These are phyloP conservation scores for Solanum chiquidenum DNA, from an alignment of 257 asterid genomes.

Conservation along the genomic window DNA sequence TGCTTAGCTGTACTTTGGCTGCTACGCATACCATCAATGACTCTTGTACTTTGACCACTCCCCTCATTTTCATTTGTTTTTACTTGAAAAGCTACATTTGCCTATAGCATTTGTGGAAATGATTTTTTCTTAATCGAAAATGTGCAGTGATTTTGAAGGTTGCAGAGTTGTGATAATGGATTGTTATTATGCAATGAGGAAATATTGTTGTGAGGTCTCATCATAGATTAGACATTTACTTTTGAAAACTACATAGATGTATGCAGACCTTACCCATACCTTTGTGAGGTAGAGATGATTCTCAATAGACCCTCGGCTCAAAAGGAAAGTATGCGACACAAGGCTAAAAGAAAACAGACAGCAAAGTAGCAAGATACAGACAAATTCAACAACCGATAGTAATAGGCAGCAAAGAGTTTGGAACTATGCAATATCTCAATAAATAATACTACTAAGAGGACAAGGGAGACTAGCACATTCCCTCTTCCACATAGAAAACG, in stretches of 20 bases:
- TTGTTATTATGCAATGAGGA: background rate
- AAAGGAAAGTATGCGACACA: background rate
- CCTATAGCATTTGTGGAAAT: background rate
- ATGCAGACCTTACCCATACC: background rate
- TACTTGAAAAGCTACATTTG: background rate
- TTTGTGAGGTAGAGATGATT: background rate
- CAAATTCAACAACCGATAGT: background rate
- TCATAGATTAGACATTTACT: background rate
- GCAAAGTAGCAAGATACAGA: background rate
- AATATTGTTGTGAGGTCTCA: background rate
- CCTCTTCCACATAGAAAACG: background rate
- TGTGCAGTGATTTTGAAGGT: background rate
- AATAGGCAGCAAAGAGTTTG: background rate
- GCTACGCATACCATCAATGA: background rate
- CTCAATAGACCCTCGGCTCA: background rate
- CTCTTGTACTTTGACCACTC: background rate
- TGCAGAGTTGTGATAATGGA: background rate
- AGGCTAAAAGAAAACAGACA: background rate
- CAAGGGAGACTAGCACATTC: background rate
- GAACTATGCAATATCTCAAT: background rate
- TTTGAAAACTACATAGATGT: background rate
- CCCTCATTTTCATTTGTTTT: background rate
- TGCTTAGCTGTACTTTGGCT: background rate
- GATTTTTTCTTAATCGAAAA: background rate
- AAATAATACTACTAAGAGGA: background rate